Evolutionary conservation across 2,329 filamentous ascomycete species (phyloP).

Genomic region (Fusarium tricinctum): DNA sequence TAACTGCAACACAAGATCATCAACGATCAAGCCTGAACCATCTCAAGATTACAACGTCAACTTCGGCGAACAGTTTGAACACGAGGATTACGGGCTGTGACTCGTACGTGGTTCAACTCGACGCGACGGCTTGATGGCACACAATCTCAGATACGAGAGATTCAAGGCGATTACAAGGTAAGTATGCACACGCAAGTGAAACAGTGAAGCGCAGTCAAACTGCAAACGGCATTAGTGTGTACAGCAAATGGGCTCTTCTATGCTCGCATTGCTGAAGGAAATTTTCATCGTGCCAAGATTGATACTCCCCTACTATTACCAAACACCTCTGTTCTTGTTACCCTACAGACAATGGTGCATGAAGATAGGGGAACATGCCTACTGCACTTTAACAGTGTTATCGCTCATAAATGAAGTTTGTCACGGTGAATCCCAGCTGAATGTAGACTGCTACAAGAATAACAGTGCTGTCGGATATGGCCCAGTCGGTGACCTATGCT

Average conservation of each 20-base stretch:
- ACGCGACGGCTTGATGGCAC: constrained; percentile 17
- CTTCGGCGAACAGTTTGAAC: constrained; percentile 6
- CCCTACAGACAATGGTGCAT: constrained; percentile 65
- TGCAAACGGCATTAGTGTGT: constrained; percentile 69
- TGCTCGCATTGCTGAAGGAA: constrained; percentile 71
- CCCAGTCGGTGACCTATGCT: constrained; percentile 5
- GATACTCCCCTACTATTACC: constrained; percentile 67
- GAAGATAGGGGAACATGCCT: constrained; percentile 63
- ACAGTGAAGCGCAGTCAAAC: constrained; percentile 39
- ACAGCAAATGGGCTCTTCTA: constrained; percentile 67
- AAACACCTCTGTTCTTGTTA: constrained; percentile 64
- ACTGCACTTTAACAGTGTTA: constrained; percentile 2
- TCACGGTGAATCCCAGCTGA: neutral
- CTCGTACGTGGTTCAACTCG: constrained; percentile 17
- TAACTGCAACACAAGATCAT: neutral
- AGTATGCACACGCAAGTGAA: constrained; percentile 27
- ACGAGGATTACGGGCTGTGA: constrained; percentile 9
- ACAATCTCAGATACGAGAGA: constrained; percentile 35
- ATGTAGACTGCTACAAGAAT: neutral
- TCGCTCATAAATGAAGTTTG: constrained; percentile 2
- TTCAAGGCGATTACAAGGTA: constrained; percentile 25
- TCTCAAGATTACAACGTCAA: constrained; percentile 12
- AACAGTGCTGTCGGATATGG: constrained; percentile 5
- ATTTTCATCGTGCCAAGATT: constrained; percentile 68
- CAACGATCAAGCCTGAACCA: neutral